Evolutionary conservation across 345 rosid species (phyloP).

Genomic region (Camelina laxa): DNA sequence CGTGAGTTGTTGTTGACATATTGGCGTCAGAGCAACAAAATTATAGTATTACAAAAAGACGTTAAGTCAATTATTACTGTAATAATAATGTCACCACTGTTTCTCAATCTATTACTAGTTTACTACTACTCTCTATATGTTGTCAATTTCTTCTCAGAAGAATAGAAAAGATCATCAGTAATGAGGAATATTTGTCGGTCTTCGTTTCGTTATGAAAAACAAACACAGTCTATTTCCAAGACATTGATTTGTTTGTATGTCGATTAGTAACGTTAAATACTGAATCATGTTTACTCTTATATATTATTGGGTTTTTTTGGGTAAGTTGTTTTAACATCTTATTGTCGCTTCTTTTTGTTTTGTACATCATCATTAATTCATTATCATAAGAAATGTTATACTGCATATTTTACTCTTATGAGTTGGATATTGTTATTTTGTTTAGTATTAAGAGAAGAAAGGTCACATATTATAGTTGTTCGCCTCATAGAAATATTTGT

Average conservation of each 20-base stretch:
- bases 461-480: not conserved
- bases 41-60: constrained; percentile 27
- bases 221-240: not conserved
- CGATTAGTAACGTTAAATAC: not conserved
- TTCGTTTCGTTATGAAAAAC: not conserved
- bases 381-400: not conserved
- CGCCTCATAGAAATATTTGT: not conserved
- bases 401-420: not conserved
- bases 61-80: constrained; percentile 43
- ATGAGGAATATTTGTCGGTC: constrained; percentile 39
- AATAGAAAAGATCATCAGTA: not conserved
- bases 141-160: constrained; percentile 42
- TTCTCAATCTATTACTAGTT: constrained; percentile 19
- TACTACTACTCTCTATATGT: not conserved
- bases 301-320: not conserved
- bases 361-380: not conserved
- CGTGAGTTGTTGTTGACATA: constrained; percentile 46
- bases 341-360: not conserved
- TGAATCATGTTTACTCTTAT: not conserved
- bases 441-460: no score
- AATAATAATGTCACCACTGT: constrained; percentile 45
- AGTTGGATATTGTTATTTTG: no score
- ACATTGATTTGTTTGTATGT: not conserved
- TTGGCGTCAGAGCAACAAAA: constrained; percentile 28
- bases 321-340: not conserved